Evolutionary conservation across 768 basidiomycete species (phyloP).

Genomic region (Rhodosporidiobolus sp.): DNA sequence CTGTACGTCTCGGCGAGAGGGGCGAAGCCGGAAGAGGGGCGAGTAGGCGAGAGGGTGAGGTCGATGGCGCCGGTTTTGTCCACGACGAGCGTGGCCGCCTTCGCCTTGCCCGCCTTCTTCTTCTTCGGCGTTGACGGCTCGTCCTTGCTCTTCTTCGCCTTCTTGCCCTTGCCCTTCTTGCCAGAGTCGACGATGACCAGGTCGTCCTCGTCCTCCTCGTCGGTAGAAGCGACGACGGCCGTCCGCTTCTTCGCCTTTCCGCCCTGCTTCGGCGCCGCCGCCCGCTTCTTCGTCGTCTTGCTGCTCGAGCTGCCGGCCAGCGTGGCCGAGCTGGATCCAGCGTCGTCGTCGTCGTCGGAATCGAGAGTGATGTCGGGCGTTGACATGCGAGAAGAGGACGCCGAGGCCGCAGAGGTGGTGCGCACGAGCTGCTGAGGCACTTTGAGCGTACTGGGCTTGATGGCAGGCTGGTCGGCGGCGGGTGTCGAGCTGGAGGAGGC

Average conservation of each 20-base stretch:
- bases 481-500: too few species aligned
- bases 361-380: too few species aligned
- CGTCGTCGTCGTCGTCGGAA: too few species aligned
- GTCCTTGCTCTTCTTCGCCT: neutral
- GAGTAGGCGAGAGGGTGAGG: slow-evolving; percentile 15
- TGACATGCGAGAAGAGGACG: too few species aligned
- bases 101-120: neutral
- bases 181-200: neutral
- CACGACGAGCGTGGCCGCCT: neutral
- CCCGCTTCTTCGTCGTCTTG: neutral
- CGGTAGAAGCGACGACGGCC: neutral
- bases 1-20: slow-evolving; percentile 15
- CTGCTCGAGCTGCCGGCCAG: neutral
- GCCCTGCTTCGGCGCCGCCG: neutral
- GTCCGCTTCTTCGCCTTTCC: neutral
- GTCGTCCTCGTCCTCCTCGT: neutral
- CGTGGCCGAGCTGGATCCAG: too few species aligned
- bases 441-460: too few species aligned
- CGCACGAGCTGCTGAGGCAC: too few species aligned
- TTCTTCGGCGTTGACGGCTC: neutral
- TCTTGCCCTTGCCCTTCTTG: slow-evolving; percentile 5
- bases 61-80: slow-evolving; percentile 5
- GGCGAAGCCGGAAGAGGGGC: neutral
- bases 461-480: too few species aligned
- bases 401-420: too few species aligned